These are phyloP conservation scores for Musa troglodytarum DNA, from an alignment of 176 grass and related monocot species.

Conservation along the genomic window DNA sequence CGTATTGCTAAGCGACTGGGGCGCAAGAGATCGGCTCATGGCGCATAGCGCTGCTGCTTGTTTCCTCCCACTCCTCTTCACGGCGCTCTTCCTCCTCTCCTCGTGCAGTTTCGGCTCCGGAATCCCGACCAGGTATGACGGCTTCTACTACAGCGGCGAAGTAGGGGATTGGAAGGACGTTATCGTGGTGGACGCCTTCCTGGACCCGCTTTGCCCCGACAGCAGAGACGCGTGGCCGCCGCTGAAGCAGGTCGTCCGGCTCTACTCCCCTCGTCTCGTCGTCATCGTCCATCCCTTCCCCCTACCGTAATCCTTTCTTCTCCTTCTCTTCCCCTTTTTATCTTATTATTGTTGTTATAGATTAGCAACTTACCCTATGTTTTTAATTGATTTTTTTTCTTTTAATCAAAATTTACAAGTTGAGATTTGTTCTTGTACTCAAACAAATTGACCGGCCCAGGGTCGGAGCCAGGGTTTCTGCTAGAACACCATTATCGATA, in stretches of 20 bases:
- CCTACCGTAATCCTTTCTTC: slow-evolving; percentile 54
- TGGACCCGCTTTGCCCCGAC: slow-evolving; percentile 87
- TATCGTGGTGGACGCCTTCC: slow-evolving; percentile 80
- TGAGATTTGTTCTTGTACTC: too few species aligned
- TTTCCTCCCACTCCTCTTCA: slow-evolving; percentile 23
- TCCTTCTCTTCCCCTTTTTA: not conserved
- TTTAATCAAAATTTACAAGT: too few species aligned
- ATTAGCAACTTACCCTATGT: not conserved
- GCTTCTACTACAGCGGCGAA: slow-evolving; percentile 44
- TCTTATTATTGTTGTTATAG: not conserved
- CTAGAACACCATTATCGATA: too few species aligned
- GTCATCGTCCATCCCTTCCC: slow-evolving; percentile 93
- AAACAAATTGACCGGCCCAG: too few species aligned
- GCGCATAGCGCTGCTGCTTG: slow-evolving; percentile 22
- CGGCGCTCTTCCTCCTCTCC: slow-evolving; percentile 22
- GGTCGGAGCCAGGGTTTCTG: too few species aligned
- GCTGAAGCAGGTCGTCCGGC: slow-evolving; percentile 52
- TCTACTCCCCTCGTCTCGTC: slow-evolving; percentile 42
- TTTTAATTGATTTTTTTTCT: too few species aligned
- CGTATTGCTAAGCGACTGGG: not conserved
- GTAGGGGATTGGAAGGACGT: slow-evolving; percentile 36
- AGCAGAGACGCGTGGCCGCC: slow-evolving; percentile 64
- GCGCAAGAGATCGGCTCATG: slow-evolving; percentile 23
- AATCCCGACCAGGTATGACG: slow-evolving; percentile 54
- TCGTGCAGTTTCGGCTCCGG: slow-evolving; percentile 36